Evolutionary conservation across 2,329 filamentous ascomycete species (phyloP).

Genomic region (Geoglossum cookeanum): DNA sequence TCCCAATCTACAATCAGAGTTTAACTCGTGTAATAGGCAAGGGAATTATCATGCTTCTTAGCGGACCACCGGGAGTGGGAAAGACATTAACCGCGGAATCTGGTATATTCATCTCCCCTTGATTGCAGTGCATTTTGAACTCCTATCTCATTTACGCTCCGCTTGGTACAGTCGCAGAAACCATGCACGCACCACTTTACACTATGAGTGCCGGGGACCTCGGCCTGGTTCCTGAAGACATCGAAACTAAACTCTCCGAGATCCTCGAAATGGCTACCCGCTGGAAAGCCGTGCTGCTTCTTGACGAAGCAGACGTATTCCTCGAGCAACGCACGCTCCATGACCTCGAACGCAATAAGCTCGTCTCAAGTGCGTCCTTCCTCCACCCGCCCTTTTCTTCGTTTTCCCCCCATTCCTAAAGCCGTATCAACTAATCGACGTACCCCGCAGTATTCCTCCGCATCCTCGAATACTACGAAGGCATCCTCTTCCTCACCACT

Average conservation of each 20-base stretch:
- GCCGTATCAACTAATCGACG: not conserved
- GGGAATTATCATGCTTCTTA: constrained; percentile 31
- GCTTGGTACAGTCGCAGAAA: constrained; percentile 24
- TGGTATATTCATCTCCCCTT: not conserved
- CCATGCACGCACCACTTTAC: constrained; percentile 31
- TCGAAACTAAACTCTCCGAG: constrained; percentile 26
- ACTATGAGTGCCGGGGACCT: constrained; percentile 31
- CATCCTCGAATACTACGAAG: constrained; percentile 11
- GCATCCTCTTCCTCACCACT: constrained; percentile 3
- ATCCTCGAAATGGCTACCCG: constrained; percentile 29
- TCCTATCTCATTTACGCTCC: not conserved
- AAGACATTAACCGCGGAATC: constrained; percentile 34
- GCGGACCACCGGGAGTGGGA: constrained; percentile 32
- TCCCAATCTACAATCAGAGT: not conserved
- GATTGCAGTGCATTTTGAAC: not conserved
- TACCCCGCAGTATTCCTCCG: constrained; percentile 16
- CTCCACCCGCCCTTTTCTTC: not conserved
- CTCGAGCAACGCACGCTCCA: constrained; percentile 21
- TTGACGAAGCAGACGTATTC: constrained; percentile 31
- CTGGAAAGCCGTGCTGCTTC: constrained; percentile 33
- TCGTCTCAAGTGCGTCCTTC: constrained; percentile 18
- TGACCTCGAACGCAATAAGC: constrained; percentile 26
- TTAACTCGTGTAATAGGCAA: not conserved
- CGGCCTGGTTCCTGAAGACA: constrained; percentile 22
- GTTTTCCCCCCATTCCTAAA: not conserved